Evolutionary conservation across 805 yeast genomes (phyloP).

Genomic region (Zygotorulaspora sp.): DNA sequence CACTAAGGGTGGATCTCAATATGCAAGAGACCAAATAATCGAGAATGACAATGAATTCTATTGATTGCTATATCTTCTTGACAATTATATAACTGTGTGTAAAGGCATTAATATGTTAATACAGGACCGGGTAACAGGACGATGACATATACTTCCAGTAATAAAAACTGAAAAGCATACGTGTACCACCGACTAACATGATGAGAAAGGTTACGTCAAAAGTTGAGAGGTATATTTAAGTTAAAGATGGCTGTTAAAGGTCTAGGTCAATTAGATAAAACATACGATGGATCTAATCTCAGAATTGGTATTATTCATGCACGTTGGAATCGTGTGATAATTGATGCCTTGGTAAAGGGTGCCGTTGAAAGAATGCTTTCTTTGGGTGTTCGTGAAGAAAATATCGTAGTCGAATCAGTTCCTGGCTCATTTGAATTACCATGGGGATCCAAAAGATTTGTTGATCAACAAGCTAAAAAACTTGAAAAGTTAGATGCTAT

Average conservation of each 20-base stretch:
- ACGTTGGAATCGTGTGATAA: slow-evolving; percentile 83
- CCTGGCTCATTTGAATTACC: slow-evolving; percentile 97
- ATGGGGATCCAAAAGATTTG: slow-evolving; percentile 58
- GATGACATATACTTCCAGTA: too few species aligned
- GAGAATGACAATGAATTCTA: slow-evolving; percentile 76
- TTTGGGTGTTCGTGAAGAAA: slow-evolving; percentile 68
- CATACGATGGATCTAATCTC: slow-evolving; percentile 62
- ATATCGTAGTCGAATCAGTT: slow-evolving; percentile 76
- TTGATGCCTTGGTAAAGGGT: slow-evolving; percentile 76
- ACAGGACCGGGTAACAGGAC: too few species aligned
- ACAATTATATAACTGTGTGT: too few species aligned
- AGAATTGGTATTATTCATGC: slow-evolving; percentile 89
- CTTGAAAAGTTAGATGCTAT: slow-evolving; percentile 69
- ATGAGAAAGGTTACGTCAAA: too few species aligned
- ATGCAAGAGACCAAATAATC: slow-evolving; percentile 70
- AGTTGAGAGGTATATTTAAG: too few species aligned
- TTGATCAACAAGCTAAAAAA: slow-evolving; percentile 40
- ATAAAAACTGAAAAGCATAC: too few species aligned
- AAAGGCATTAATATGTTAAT: too few species aligned
- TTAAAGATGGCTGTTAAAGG: slow-evolving; percentile 74
- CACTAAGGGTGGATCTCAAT: slow-evolving; percentile 85
- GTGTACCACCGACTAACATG: too few species aligned
- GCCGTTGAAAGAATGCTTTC: slow-evolving; percentile 55
- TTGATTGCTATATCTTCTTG: slow-evolving; percentile 5
- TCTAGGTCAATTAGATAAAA: slow-evolving; percentile 65